Evolutionary conservation across 2,329 filamentous ascomycete species (phyloP), one percentile per base, ranked within the genome.

Genomic region (Colletotrichum truncatum): DNA sequence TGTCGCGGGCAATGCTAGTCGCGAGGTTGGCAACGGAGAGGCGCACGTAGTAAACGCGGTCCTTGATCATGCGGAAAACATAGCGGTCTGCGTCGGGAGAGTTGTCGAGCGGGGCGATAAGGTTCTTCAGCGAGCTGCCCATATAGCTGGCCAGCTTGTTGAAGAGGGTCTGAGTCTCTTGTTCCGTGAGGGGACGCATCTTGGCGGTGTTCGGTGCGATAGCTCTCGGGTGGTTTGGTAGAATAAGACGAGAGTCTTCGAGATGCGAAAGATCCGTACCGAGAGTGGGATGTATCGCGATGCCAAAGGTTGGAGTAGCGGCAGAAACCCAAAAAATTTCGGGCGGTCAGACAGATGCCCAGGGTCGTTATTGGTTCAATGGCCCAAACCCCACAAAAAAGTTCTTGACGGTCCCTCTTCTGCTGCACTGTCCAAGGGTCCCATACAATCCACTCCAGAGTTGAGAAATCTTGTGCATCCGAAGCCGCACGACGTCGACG

Each of bases 101-200:
- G 79, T 90, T 85, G 73, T 91, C 87, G 67, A 92, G 82, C 9
- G 91, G 91, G 49, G 90, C 88, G 72, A 95, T 93, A 70, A 98
- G 87, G 78, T 93, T 90, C 79, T 94, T 95, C 71, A 98, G 87
- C 16, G 92, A 94, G 73, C 87, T 88, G 70, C 94, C 94, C 23
- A 93, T 96, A 84, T 98, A 99, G 78, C 94, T 93, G 64, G 96
- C 96, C 39, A 99, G 89, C 84, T 98, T 97, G 72, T 91, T 88
- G 80, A 98, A 97, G 73, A 98, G 89, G 2, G 91, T 92, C 77
- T 92, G 89, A 64, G 90, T 92, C 81, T 94, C 91, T 74, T 84
- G 80, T 78, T 93, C 93, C 61, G 93, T 96, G 70, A 97, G 88
- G 55, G 91, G 88, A 60, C 93, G 88, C 93, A 97, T 97, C 48